Base-by-base conservation (phyloP, 176 grass and related monocot genomes). In the Oropetium thomaeum region DNA sequence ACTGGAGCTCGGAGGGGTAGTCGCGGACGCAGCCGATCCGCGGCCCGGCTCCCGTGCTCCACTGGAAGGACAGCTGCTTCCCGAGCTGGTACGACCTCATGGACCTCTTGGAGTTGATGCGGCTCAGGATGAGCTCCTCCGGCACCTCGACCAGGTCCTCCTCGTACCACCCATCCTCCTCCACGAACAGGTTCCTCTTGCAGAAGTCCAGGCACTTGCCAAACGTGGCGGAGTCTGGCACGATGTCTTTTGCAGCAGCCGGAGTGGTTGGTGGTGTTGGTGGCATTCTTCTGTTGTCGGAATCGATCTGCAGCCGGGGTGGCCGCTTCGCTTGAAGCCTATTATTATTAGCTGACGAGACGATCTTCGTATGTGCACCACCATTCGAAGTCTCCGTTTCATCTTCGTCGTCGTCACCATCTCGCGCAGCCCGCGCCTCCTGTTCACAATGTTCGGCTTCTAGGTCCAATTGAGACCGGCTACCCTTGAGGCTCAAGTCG, bases 1-100 rank as follows among this genome's bases (percentile, higher is more conserved):
- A 71, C 53, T 87, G 85, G 34, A 95, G 77, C 82, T 88, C 82
- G 1, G 70, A 82, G 0, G 88, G 92, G 72, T 95, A 90, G 78
- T 95, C 92, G 8, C 85, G 83, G 31, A 95, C 83, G 28, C 88
- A 95, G 7, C 88, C 92, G 23, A 95, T 95, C 25, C 92, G 70
- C 10, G 92, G 92, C 7, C 92, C 92, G 0, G 85, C 88, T 12
- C 92, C 85, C 0, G 85, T 95, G 49, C 85, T 86, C 92, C 88
- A 91, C 22, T 74, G 84, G 47, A 74, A 79, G 31, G 82, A 55
- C 22, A 95, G 78, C 22, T 90, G 85, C 76, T 88, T 79, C 10
- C 85, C 92, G 1, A 95, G 72, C 70, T 91, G 92, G 73, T 95
- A 95, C 8, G 92, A 95, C 3, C 65, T 83, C 51, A 51, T 81